phyloP scores from a whole-genome alignment of 805 yeast genomes.

The Saccharomycopsis capsularis region DNA sequence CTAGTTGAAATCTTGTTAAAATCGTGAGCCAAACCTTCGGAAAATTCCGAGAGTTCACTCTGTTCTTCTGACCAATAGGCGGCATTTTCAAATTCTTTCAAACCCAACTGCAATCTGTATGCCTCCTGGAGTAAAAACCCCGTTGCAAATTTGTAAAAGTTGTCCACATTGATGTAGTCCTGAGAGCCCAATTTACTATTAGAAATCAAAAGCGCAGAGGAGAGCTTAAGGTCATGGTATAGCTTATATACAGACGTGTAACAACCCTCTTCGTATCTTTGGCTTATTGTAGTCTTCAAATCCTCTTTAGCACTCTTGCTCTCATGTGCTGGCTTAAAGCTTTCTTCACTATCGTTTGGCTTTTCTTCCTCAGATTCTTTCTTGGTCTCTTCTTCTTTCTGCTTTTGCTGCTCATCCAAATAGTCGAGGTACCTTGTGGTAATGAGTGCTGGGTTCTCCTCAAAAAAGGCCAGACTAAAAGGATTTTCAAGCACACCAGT shows the following conservation, averaged over 20 bases:
- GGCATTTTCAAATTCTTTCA: constrained; percentile 23
- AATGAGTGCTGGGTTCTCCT: constrained; percentile 37
- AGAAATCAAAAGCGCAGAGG: constrained; percentile 42
- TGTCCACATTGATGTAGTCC: constrained; percentile 48
- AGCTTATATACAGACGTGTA: constrained; percentile 48
- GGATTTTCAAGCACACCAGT: constrained; percentile 8
- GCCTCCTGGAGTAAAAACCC: constrained; percentile 61
- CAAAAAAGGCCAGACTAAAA: constrained; percentile 44
- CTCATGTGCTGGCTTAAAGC: constrained; percentile 10
- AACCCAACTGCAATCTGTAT: constrained; percentile 34
- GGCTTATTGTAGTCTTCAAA: constrained; percentile 34
- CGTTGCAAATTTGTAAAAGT: constrained; percentile 53
- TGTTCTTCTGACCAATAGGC: constrained; percentile 29
- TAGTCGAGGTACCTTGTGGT: constrained; percentile 36
- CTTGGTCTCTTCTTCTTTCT: background rate
- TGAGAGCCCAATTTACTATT: constrained; percentile 42
- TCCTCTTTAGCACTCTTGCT: background rate
- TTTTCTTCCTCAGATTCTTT: background rate
- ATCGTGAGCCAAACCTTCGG: constrained; percentile 44
- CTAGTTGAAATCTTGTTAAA: constrained; percentile 51
- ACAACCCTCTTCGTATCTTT: constrained; percentile 32
- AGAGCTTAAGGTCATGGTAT: constrained; percentile 61
- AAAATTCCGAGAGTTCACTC: constrained; percentile 28
- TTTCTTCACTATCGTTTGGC: constrained; percentile 23
- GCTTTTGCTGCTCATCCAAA: constrained; percentile 25